phyloP scores from a whole-genome alignment of 352 stramenopile species.

The Phytophthora kernoviae region DNA sequence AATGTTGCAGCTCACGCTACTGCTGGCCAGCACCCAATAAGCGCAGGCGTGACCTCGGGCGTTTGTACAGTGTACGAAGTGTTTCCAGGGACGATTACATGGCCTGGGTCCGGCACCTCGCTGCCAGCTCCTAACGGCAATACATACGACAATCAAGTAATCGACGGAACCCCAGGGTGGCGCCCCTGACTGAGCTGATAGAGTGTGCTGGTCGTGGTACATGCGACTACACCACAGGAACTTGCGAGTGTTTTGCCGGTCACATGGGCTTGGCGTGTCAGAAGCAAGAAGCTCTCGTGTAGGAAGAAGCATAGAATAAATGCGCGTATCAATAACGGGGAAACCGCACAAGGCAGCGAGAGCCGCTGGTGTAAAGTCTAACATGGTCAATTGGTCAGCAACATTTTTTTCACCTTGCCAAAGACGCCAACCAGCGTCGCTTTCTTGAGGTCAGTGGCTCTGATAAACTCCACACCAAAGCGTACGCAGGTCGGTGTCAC shows the following conservation, averaged over 20 bases:
- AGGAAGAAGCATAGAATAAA: not conserved
- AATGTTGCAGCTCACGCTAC: constrained; percentile 41
- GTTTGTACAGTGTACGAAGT: constrained; percentile 48
- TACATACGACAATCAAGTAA: not conserved
- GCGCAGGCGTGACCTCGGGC: not conserved
- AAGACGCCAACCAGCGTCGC: too few relatives aligned
- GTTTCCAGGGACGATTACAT: constrained; percentile 6
- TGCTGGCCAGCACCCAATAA: constrained; percentile 44
- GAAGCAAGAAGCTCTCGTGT: constrained; percentile 65
- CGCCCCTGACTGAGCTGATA: constrained; percentile 50
- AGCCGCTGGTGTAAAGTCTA: too few relatives aligned
- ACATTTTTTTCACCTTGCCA: too few relatives aligned
- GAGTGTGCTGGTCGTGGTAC: constrained; percentile 67
- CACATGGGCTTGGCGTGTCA: constrained; percentile 82
- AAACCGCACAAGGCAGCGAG: too few relatives aligned
- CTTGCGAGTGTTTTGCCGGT: constrained; percentile 68
- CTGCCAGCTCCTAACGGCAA: not conserved
- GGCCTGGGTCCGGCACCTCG: not conserved
- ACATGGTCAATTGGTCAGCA: too few relatives aligned
- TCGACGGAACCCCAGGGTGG: not conserved
- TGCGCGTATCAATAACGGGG: too few relatives aligned
- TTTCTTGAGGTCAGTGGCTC: too few relatives aligned
- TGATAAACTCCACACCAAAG: too few relatives aligned
- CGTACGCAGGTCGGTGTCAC: too few relatives aligned
- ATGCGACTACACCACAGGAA: constrained; percentile 58